phyloP scores from a whole-genome alignment of 345 rosid genomes.

The Eucalyptus fibrosa region DNA sequence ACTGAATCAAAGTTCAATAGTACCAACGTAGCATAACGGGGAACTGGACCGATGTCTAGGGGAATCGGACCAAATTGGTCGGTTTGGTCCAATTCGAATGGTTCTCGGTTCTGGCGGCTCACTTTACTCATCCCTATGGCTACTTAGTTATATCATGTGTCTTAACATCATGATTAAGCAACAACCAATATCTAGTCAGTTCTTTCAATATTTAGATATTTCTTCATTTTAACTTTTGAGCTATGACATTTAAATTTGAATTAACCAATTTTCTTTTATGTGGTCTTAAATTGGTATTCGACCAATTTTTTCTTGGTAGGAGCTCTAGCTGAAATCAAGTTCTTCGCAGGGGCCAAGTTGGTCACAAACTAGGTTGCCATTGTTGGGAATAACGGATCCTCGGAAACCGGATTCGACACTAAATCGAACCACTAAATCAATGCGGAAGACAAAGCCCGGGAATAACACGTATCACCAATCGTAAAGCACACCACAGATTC shows the following conservation, averaged over 20 bases:
- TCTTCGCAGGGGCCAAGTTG: too few species aligned
- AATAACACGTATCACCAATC: too few species aligned
- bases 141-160: neutral
- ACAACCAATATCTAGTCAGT: fast-evolving
- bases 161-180: fast-evolving
- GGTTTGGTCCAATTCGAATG: fast-evolving
- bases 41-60: fast-evolving
- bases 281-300: neutral
- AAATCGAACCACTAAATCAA: too few species aligned
- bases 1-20: fast-evolving
- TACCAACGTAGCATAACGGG: fast-evolving
- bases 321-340: fast-evolving
- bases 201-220: neutral
- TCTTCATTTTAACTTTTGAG: too few species aligned
- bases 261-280: neutral
- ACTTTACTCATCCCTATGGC: too few species aligned
- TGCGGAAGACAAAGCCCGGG: too few species aligned
- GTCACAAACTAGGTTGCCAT: too few species aligned
- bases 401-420: too few species aligned
- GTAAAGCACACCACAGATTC: too few species aligned
- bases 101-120: fast-evolving
- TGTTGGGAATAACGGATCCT: too few species aligned
- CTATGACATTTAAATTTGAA: neutral
- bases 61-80: fast-evolving
- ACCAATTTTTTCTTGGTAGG: too few species aligned